Evolutionary conservation across 805 yeast genomes (phyloP), one percentile per base, ranked within the genome.

Genomic region (Yarrowia porcina): DNA sequence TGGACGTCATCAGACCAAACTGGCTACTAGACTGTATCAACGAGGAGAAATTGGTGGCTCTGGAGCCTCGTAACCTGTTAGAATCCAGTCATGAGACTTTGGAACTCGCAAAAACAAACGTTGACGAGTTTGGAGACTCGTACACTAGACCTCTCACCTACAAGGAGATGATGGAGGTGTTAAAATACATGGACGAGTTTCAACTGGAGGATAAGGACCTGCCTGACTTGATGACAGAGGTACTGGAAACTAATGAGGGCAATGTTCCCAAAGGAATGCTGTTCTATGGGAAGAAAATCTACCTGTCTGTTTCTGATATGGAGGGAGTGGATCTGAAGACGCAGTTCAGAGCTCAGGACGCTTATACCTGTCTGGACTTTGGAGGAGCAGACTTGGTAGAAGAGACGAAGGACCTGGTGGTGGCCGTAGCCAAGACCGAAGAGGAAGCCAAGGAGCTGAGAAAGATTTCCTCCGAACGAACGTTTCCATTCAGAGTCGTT

Each of bases 21-120:
- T 93, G 97, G 96, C 71, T 90, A 6, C 76, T 83, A 47, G 92
- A 89, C 66, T 84, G 94, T 67, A 74, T 89, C 2, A 69, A 71
- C 17, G 70, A 75, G 13, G 68, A 71, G 1, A 59, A 67, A 2
- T 49, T 84, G 1, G 72, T 89, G 0, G 79, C 79, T 1, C 67
- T 88, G 7, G 96, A 89, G 67, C 88, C 89, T 0, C 69, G 72
- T 20, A 64, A 64, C 47, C 59, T 65, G 21, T 28, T 54, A 17
- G 33, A 13, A 5, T 70, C 75, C 1, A 35, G 66, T 1, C 23
- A 36, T 2, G 64, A 62, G 0, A 65, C 77, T 21, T 54, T 68
- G 18, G 66, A 66, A 1, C 62, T 64, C 3, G 73, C 80, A 4
- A 13, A 44, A 3, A 63, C 63, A 2, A 77, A 82, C 52, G 78